Conservation (phyloP, 805 yeast genomes). For the Candida jianshihensis region DNA sequence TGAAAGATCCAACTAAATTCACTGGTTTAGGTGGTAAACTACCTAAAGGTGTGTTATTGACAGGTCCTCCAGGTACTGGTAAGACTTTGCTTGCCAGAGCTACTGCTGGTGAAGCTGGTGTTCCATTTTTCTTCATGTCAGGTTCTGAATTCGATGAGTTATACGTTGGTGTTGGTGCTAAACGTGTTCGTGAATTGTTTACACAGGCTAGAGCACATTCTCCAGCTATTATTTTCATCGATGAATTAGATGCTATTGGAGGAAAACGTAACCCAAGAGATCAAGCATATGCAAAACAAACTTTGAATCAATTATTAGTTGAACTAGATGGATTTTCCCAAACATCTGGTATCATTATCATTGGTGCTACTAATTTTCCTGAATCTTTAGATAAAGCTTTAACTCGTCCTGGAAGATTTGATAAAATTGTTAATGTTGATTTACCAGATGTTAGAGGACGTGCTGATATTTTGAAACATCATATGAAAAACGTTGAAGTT, state of each 20-base stretch:
- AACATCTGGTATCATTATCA: conserved; percentile 86
- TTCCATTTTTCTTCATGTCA: conserved; percentile 96
- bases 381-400: conserved; percentile 94
- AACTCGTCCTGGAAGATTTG: conserved; percentile 97
- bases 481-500: conserved; percentile 84
- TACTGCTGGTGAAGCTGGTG: conserved; percentile 99
- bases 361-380: conserved; percentile 98
- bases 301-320: conserved; percentile 89
- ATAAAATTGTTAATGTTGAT: conserved; percentile 90
- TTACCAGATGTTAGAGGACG: conserved; percentile 98
- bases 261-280: conserved; percentile 96
- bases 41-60: conserved; percentile 92
- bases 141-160: conserved; percentile 98
- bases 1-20: conserved; percentile 92
- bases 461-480: conserved; percentile 83
- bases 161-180: conserved; percentile 98
- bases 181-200: conserved; percentile 91
- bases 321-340: conserved; percentile 95
- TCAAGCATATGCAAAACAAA: conserved; percentile 97
- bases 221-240: conserved; percentile 95
- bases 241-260: conserved; percentile 98
- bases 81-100: conserved; percentile 94
- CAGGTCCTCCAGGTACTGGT: conserved; percentile 99
- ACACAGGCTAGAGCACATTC: conserved; percentile 90
- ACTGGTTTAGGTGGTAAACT: conserved; percentile 96